Evolutionary conservation across 345 rosid species (phyloP).

Genomic region (Heritiera littoralis): DNA sequence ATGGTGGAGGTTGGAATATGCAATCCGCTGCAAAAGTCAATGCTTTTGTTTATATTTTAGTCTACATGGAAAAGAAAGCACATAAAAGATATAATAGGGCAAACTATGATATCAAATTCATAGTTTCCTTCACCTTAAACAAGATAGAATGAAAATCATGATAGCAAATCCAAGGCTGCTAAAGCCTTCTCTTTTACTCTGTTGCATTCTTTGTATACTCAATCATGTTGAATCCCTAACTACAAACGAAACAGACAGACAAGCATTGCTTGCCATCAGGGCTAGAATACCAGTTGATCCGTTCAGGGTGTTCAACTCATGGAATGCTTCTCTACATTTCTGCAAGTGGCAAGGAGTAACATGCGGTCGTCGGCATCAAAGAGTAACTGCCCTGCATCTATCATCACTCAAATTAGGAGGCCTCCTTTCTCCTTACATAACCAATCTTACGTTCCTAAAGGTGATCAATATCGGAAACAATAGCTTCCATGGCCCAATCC

Average conservation of each 20-base stretch:
- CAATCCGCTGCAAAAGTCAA: too few species aligned
- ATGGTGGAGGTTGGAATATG: too few species aligned
- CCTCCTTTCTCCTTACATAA: background rate
- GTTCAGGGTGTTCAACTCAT: background rate
- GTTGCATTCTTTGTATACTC: background rate
- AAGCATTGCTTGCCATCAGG: constrained; percentile 14
- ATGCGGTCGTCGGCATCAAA: constrained; percentile 15
- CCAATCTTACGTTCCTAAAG: constrained; percentile 21
- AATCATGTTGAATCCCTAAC: background rate
- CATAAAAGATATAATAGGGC: too few species aligned
- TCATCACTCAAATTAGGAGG: background rate
- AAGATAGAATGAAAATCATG: background rate
- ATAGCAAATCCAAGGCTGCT: background rate
- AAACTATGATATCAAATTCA: background rate
- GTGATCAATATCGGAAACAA: constrained; percentile 14
- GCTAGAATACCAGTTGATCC: background rate
- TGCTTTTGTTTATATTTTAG: too few species aligned
- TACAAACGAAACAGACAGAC: background rate
- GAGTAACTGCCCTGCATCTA: constrained; percentile 4
- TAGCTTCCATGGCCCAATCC: constrained; percentile 17
- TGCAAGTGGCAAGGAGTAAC: constrained; percentile 25
- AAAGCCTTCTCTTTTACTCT: background rate
- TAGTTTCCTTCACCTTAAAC: background rate
- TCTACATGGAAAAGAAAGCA: too few species aligned
- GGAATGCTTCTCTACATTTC: constrained; percentile 21